Evolutionary conservation across 1,139 yeast species (phyloP).

Genomic region (Candida sp.): DNA sequence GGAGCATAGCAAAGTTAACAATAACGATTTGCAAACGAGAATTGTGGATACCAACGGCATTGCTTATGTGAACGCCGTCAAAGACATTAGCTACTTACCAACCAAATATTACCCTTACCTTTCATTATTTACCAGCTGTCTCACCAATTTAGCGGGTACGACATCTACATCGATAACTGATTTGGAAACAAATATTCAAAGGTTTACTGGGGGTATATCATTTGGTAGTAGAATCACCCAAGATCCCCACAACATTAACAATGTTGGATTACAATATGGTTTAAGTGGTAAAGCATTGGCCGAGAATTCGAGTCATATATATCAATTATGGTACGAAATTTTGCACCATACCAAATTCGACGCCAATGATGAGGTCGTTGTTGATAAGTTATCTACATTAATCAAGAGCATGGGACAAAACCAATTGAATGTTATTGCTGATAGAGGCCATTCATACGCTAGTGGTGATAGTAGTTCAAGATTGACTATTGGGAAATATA

Average conservation of each 20-base stretch:
- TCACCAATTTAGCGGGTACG: constrained; percentile 84
- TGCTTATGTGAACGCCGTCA: constrained; percentile 62
- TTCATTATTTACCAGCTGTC: constrained; percentile 75
- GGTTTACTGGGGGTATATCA: constrained; percentile 80
- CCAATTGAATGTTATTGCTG: constrained; percentile 75
- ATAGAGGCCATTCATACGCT: constrained; percentile 87
- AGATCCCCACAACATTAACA: constrained; percentile 47
- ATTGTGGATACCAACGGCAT: constrained; percentile 72
- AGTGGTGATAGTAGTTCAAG: constrained; percentile 64
- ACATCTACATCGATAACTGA: constrained; percentile 64
- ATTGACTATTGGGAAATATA: constrained; percentile 55
- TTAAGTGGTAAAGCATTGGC: constrained; percentile 72
- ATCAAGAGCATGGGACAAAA: constrained; percentile 76
- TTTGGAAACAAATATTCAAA: constrained; percentile 80
- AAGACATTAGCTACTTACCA: constrained; percentile 57
- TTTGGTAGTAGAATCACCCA: constrained; percentile 56
- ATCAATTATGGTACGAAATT: constrained; percentile 66
- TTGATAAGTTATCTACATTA: constrained; percentile 69
- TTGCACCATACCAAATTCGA: constrained; percentile 66
- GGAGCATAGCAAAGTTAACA: constrained; percentile 25
- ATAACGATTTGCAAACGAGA: constrained; percentile 37
- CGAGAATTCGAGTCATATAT: constrained; percentile 57
- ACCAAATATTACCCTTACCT: constrained; percentile 60
- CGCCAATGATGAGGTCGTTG: constrained; percentile 39
- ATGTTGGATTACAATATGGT: constrained; percentile 44